These are phyloP conservation scores for Fusarium pininemorale DNA, from an alignment of 2,329 filamentous ascomycete species.

Conservation along the genomic window DNA sequence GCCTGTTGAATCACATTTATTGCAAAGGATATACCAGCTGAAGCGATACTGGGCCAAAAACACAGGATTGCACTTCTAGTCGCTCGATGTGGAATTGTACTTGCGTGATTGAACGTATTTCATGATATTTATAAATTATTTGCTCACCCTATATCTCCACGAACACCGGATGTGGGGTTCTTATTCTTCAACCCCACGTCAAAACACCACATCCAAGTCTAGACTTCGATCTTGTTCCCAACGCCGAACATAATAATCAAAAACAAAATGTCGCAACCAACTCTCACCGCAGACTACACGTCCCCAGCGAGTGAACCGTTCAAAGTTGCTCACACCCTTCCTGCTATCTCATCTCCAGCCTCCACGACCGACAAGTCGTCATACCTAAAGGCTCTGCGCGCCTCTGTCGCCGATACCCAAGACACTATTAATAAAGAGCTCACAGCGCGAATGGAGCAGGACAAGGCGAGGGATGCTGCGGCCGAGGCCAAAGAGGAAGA, in stretches of 20 bases:
- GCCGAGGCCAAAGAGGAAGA: slow-evolving; percentile 73
- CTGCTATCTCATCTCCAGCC: slow-evolving; percentile 46
- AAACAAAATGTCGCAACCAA: slow-evolving; percentile 25
- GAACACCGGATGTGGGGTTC: slow-evolving; percentile 12
- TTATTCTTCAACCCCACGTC: slow-evolving; percentile 32
- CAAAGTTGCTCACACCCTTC: slow-evolving; percentile 50
- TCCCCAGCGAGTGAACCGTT: slow-evolving; percentile 61
- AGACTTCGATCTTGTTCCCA: background rate
- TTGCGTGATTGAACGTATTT: background rate
- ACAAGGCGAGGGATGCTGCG: slow-evolving; percentile 63
- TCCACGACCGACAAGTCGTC: slow-evolving; percentile 61
- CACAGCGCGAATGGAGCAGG: slow-evolving; percentile 78
- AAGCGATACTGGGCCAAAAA: background rate
- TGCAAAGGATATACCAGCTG: background rate
- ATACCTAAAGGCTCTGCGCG: slow-evolving; percentile 68
- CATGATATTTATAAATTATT: background rate
- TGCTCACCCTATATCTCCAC: background rate
- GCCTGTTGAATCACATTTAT: background rate
- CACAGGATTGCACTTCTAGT: background rate
- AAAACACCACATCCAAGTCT: slow-evolving; percentile 8
- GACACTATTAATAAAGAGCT: slow-evolving; percentile 74
- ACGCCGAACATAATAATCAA: background rate
- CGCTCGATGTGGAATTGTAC: background rate
- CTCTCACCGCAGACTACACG: slow-evolving; percentile 60
- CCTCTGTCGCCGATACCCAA: slow-evolving; percentile 68